Evolutionary conservation across 192 early-diverging fungal genomes (phyloP).

Genomic region (Gonapodya sp.): DNA sequence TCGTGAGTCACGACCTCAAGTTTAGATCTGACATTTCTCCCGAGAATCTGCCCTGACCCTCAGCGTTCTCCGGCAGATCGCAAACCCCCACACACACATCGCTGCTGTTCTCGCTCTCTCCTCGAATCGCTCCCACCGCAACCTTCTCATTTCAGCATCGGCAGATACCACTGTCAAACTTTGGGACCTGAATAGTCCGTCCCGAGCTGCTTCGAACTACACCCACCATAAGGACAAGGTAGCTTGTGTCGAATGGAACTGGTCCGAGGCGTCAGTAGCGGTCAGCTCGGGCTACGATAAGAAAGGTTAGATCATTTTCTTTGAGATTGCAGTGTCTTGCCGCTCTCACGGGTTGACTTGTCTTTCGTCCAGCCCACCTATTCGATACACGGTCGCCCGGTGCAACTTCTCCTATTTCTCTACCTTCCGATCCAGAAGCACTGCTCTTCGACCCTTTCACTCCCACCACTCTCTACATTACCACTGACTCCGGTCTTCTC

Average conservation of each 20-base stretch:
- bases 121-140: conserved; percentile 71
- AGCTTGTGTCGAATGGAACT: conserved; percentile 87
- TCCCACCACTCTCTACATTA: conserved; percentile 57
- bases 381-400: conserved; percentile 87
- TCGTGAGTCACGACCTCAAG: conserved; percentile 19
- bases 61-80: conserved; percentile 14
- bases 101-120: conserved; percentile 92
- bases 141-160: conserved; percentile 79
- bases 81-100: conserved; percentile 74
- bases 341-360: not conserved
- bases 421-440: conserved; percentile 83
- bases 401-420: conserved; percentile 52
- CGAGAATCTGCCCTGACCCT: not conserved
- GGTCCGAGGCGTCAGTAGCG: conserved; percentile 72
- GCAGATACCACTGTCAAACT: conserved; percentile 97
- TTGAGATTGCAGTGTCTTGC: not conserved
- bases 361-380: conserved; percentile 40
- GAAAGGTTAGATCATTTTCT: conserved; percentile 12
- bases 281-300: conserved; percentile 89
- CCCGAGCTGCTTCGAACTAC: conserved; percentile 60
- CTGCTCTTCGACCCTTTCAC: conserved; percentile 81
- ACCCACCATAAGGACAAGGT: conserved; percentile 83
- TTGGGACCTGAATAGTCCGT: conserved; percentile 78
- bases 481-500: conserved; percentile 86
- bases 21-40: not conserved